phyloP scores from a whole-genome alignment of 2,329 filamentous ascomycete genomes.

The Juglanconis oblonga region DNA sequence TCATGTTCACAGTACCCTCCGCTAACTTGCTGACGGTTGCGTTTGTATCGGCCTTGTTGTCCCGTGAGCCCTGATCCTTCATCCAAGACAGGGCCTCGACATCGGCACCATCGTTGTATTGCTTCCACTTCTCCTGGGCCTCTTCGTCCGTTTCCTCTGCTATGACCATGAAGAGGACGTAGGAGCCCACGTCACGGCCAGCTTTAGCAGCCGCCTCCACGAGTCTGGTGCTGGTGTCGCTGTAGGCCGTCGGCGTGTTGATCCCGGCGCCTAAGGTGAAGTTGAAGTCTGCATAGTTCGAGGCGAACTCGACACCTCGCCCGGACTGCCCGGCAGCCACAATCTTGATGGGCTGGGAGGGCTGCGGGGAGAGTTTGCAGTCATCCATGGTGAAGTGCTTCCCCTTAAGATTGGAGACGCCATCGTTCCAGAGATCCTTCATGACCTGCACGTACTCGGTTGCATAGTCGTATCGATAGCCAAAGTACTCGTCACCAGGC shows the following conservation, averaged over 20 bases:
- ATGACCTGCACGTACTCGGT: not conserved
- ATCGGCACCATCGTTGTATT: not conserved
- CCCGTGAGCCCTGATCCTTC: not conserved
- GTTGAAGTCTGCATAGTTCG: conserved; percentile 2
- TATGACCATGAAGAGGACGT: not conserved
- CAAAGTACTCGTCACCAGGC: not conserved
- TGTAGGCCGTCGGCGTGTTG: not conserved
- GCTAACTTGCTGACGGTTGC: not conserved
- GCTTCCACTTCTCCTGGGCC: conserved; percentile 1
- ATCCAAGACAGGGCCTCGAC: not conserved
- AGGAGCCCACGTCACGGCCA: not conserved
- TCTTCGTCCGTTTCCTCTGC: not conserved
- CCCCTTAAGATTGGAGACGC: not conserved
- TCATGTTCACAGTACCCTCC: not conserved
- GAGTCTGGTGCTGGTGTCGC: not conserved
- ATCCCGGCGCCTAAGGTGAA: not conserved
- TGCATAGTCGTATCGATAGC: conserved; percentile 2
- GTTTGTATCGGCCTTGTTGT: not conserved
- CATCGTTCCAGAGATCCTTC: not conserved
- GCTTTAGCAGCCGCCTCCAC: not conserved
- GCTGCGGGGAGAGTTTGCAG: not conserved
- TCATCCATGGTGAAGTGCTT: conserved; percentile 3
- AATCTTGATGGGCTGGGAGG: not conserved
- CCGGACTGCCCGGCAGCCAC: not conserved
- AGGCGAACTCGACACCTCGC: not conserved